Conservation (phyloP, 805 yeast species). For the Kuraishia capsulata region DNA sequence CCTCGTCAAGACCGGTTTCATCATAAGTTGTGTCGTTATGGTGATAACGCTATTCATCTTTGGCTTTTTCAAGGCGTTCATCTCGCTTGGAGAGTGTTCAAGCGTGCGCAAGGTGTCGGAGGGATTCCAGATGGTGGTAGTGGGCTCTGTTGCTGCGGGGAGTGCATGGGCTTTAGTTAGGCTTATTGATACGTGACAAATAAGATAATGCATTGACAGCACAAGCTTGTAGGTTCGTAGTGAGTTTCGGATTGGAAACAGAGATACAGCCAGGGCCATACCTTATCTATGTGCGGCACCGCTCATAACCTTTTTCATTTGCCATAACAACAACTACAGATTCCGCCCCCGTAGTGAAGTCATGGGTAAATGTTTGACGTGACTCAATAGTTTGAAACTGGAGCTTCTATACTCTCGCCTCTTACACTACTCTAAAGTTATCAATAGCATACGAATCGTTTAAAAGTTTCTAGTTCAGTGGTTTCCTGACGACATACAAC, state of each 20-base stretch:
- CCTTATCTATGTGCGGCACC: too few species aligned
- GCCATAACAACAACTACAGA: too few species aligned
- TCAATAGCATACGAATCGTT: too few species aligned
- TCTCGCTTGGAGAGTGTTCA: constrained; percentile 77
- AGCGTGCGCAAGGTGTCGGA: constrained; percentile 51
- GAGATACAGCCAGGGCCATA: neutral
- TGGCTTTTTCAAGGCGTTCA: constrained; percentile 77
- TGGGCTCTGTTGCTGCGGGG: constrained; percentile 96
- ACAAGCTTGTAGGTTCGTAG: neutral
- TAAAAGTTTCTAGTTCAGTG: constrained; percentile 27
- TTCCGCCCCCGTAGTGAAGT: too few species aligned
- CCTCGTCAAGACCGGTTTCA: constrained; percentile 69
- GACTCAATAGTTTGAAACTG: too few species aligned
- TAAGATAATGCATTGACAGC: neutral
- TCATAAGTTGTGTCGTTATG: constrained; percentile 75
- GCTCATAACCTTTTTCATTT: too few species aligned
- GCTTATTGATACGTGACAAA: constrained; percentile 40
- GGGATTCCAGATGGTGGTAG: constrained; percentile 87
- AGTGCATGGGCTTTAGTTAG: constrained; percentile 92
- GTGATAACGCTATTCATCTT: constrained; percentile 74
- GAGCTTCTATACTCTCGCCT: too few species aligned
- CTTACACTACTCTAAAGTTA: too few species aligned
- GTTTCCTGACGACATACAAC: constrained; percentile 85
- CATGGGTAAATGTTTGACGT: too few species aligned
- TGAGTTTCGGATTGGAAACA: neutral